Evolutionary conservation across 139 green algal genomes (phyloP).

Genomic region (Chlamydomonas asymmetrica): DNA sequence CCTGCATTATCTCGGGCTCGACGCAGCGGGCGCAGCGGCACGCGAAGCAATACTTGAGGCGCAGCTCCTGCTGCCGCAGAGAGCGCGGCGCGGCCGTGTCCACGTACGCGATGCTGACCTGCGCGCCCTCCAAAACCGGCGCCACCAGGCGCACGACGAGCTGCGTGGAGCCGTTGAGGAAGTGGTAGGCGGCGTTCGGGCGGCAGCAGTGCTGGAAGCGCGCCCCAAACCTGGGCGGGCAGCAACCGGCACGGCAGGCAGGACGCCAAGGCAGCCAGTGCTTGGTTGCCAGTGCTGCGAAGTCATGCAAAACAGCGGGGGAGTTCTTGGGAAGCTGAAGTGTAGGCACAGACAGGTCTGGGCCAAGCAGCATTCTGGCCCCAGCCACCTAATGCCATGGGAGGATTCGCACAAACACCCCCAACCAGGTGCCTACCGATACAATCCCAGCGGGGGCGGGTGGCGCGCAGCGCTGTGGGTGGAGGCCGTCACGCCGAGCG

Average conservation of each 20-base stretch:
- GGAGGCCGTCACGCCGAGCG: background rate
- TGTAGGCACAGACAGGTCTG: background rate
- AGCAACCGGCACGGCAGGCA: background rate
- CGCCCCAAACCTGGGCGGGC: constrained; percentile 1
- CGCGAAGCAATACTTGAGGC: constrained; percentile 18
- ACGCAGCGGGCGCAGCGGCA: constrained; percentile 25
- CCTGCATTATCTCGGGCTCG: no score
- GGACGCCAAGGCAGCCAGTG: background rate
- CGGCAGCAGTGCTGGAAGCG: constrained; percentile 36
- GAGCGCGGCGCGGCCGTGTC: background rate
- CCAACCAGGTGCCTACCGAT: no score
- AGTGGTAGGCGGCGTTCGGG: constrained; percentile 25
- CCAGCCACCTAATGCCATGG: background rate
- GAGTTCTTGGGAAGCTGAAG: no score
- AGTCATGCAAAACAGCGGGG: no score
- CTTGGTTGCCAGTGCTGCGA: background rate
- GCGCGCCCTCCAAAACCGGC: background rate
- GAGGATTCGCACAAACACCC: background rate
- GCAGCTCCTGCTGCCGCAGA: background rate
- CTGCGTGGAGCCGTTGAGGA: constrained; percentile 4
- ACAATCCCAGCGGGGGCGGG: constrained; percentile 6
- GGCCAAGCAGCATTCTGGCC: background rate
- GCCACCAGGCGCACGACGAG: constrained; percentile 3
- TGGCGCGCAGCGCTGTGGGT: background rate
- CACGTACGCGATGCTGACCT: constrained; percentile 19